These are phyloP conservation scores for Porcisia deanei DNA, from an alignment of 208 protist species.

Conservation along the genomic window DNA sequence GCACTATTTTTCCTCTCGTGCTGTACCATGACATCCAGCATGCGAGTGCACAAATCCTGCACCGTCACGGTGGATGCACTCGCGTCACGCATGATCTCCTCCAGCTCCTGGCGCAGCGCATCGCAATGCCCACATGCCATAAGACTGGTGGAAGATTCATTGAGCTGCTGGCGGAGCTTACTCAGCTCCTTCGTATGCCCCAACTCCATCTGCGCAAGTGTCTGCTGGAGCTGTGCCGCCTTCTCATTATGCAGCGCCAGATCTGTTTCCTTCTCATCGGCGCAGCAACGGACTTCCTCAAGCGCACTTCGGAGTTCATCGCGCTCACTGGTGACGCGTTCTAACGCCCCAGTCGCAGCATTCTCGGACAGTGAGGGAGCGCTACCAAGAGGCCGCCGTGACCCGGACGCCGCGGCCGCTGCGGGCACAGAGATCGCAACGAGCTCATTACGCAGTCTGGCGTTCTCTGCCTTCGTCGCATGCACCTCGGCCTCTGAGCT, in stretches of 20 bases:
- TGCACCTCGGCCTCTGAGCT: slow-evolving; percentile 21
- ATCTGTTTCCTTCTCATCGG: slow-evolving; percentile 59
- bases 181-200: slow-evolving; percentile 20
- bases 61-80: slow-evolving; percentile 19
- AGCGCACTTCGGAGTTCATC: slow-evolving; percentile 46
- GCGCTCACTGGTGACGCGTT: slow-evolving; percentile 35
- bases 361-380: slow-evolving; percentile 8
- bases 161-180: slow-evolving; percentile 25
- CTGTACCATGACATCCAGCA: slow-evolving; percentile 33
- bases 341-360: slow-evolving; percentile 9
- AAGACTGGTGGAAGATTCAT: slow-evolving; percentile 22
- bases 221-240: slow-evolving; percentile 23
- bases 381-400: not conserved
- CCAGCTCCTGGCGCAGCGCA: slow-evolving; percentile 33
- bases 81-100: slow-evolving; percentile 23
- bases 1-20: slow-evolving; percentile 41
- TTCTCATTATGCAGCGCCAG: slow-evolving; percentile 43
- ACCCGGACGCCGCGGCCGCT: slow-evolving; percentile 2
- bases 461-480: slow-evolving; percentile 24
- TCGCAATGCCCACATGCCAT: slow-evolving; percentile 20
- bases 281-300: slow-evolving; percentile 32
- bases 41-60: slow-evolving; percentile 27
- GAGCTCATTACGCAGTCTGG: slow-evolving; percentile 18
- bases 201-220: slow-evolving; percentile 23
- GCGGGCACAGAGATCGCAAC: not conserved